Conservation (phyloP, 257 asterid genomes). For the Sherardia arvensis region DNA sequence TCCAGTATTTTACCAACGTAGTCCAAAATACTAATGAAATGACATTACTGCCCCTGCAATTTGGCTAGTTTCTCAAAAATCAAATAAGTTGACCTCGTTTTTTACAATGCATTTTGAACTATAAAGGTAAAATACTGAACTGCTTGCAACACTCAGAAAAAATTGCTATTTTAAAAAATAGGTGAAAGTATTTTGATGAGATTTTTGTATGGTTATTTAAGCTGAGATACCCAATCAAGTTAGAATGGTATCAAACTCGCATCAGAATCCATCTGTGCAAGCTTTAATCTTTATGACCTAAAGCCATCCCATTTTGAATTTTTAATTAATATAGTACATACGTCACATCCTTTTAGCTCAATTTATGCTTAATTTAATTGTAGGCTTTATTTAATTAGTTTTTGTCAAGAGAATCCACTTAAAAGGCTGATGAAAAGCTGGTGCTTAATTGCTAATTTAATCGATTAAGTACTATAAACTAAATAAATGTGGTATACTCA, state of each 20-base stretch:
- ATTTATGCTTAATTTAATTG: background rate
- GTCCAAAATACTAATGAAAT: no score
- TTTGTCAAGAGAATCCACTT: slow-evolving; percentile 39
- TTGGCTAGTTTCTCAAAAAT: no score
- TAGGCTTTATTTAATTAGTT: slow-evolving; percentile 1
- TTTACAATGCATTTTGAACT: no score
- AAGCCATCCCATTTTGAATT: slow-evolving; percentile 11
- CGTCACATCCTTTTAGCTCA: slow-evolving; percentile 20
- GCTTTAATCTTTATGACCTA: slow-evolving; percentile 4
- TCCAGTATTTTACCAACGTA: no score
- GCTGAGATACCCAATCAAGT: slow-evolving; percentile 1
- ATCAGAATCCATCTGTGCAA: slow-evolving; percentile 33
- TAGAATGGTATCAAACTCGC: slow-evolving; percentile 15
- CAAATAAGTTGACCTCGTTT: no score
- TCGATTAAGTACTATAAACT: background rate
- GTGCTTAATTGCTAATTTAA: background rate
- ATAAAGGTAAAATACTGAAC: no score
- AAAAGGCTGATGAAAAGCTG: slow-evolving; percentile 21
- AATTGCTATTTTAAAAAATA: no score
- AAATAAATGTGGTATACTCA: background rate
- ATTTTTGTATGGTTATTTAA: background rate
- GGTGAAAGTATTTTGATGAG: background rate
- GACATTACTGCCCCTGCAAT: no score
- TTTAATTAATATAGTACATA: slow-evolving; percentile 13
- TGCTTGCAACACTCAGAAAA: no score